Conservation (phyloP, 73 alveolate species). For the Urostyla sp. region DNA sequence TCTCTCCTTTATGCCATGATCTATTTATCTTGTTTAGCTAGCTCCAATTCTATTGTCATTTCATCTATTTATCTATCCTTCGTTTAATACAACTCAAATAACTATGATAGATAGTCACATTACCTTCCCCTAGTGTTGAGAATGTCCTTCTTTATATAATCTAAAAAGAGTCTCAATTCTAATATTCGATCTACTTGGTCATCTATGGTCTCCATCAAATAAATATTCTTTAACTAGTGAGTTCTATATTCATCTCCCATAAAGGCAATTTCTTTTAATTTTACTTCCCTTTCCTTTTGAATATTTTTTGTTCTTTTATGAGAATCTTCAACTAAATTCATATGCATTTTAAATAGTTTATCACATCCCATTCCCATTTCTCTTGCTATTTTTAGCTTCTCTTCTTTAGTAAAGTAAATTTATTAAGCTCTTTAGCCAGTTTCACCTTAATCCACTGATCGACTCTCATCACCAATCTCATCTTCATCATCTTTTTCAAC, state of each 20-base stretch:
- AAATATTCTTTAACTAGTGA: neutral
- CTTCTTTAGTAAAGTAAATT: constrained; percentile 2
- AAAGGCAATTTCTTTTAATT: constrained; percentile 1
- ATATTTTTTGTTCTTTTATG: neutral
- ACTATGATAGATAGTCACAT: neutral
- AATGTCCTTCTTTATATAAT: constrained; percentile 20
- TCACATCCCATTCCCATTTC: constrained; percentile 27
- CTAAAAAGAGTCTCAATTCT: constrained; percentile 10
- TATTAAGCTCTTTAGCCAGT: neutral
- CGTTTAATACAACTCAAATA: constrained; percentile 34
- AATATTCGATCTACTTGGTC: constrained; percentile 35
- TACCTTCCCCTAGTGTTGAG: constrained; percentile 5
- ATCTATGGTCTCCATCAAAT: constrained; percentile 26
- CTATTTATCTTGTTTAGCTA: constrained; percentile 26
- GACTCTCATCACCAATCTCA: neutral
- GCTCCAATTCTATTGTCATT: neutral
- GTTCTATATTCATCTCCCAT: neutral
- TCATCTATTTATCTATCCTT: constrained; percentile 31
- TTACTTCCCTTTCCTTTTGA: constrained; percentile 4
- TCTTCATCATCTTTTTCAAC: neutral
- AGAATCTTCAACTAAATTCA: neutral
- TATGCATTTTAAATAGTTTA: constrained; percentile 23
- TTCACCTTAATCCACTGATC: neutral
- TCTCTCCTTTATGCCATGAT: constrained; percentile 37
- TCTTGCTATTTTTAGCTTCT: constrained; percentile 9